phyloP scores from a whole-genome alignment of 306 rosid species.

The Quercus bicolor region DNA sequence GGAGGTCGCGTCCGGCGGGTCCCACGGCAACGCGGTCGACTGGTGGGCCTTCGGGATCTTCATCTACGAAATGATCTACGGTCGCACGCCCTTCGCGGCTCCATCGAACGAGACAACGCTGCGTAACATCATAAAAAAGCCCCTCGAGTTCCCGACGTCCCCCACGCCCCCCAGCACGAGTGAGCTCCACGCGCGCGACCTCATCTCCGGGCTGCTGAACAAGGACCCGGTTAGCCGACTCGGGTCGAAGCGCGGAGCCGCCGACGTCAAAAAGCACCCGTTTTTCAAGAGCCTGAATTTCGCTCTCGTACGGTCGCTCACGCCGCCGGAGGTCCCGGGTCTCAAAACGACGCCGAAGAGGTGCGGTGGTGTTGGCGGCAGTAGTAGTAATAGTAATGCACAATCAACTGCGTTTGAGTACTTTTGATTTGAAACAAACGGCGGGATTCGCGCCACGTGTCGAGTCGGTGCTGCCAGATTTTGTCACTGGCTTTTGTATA shows the following conservation, averaged over 20 bases:
- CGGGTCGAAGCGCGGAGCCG: constrained; percentile 94
- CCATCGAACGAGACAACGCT: constrained; percentile 66
- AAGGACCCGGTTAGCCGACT: constrained; percentile 74
- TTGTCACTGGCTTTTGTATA: constrained; percentile 45
- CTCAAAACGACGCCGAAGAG: constrained; percentile 45
- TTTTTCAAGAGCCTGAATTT: constrained; percentile 68
- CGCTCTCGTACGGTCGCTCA: constrained; percentile 61
- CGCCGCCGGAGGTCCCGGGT: constrained; percentile 68
- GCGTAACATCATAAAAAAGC: constrained; percentile 58
- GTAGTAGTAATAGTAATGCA: not conserved
- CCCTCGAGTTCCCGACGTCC: constrained; percentile 52
- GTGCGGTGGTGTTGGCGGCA: too few species aligned
- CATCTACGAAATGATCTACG: constrained; percentile 82
- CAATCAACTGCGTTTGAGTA: constrained; percentile 47
- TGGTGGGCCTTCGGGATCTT: constrained; percentile 98
- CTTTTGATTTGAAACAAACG: constrained; percentile 44
- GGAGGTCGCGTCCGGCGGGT: constrained; percentile 86
- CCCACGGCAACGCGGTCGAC: constrained; percentile 99
- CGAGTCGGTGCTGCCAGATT: constrained; percentile 36
- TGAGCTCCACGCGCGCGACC: constrained; percentile 75
- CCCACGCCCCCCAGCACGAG: constrained; percentile 42
- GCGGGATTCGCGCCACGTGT: constrained; percentile 46
- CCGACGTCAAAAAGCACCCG: constrained; percentile 76
- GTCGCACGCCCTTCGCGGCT: constrained; percentile 81
- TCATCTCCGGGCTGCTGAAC: constrained; percentile 43